Conservation (phyloP, 192 early-diverging fungal genomes). For the Coemansia sp. region DNA sequence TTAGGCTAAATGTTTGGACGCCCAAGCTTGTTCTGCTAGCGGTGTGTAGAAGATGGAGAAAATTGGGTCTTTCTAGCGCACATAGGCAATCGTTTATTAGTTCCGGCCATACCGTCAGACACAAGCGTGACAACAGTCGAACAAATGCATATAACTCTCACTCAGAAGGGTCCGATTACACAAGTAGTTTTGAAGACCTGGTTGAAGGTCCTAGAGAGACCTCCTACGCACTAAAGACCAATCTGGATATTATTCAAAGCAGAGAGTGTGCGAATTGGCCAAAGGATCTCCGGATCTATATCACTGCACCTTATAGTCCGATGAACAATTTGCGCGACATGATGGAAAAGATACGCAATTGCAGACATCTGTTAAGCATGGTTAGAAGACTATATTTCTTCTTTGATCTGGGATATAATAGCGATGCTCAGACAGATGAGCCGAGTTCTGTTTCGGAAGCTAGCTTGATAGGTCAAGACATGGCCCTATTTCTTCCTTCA, state of each 20-base stretch:
- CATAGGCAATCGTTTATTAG: not conserved
- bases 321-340: not conserved
- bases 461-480: not conserved
- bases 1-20: not conserved
- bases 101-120: not conserved
- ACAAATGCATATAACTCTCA: not conserved
- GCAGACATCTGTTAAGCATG: not conserved
- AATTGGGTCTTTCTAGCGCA: not conserved
- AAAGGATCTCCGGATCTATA: not conserved
- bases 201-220: too few relatives aligned
- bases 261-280: not conserved
- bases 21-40: not conserved
- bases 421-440: not conserved
- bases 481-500: not conserved
- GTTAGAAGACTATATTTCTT: not conserved
- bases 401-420: too few relatives aligned
- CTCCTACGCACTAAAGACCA: not conserved
- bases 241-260: not conserved
- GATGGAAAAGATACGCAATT: not conserved
- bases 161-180: not conserved
- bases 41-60: not conserved
- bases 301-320: not conserved
- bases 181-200: not conserved
- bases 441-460: not conserved
- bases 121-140: not conserved